These are phyloP conservation scores for Yarrowia hollandica DNA, from an alignment of 805 yeast genomes.

Conservation along the genomic window DNA sequence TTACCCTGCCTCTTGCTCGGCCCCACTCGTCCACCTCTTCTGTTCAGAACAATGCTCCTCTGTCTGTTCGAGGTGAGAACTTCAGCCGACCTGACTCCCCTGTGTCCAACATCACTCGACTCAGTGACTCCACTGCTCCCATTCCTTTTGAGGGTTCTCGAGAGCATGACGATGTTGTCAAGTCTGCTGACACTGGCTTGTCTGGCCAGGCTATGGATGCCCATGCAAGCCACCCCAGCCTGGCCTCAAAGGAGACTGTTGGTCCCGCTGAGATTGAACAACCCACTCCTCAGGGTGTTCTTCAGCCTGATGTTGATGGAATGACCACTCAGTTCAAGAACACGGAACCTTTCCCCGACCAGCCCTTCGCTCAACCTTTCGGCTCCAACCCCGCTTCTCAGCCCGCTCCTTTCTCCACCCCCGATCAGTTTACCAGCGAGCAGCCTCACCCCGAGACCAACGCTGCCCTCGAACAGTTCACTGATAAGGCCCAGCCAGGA, in stretches of 20 bases:
- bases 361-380: constrained; percentile 11
- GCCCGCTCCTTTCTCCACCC: constrained; percentile 35
- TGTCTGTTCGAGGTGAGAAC: constrained; percentile 75
- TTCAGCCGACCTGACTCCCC: constrained; percentile 47
- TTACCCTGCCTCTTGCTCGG: constrained; percentile 53
- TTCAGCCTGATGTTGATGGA: constrained; percentile 4
- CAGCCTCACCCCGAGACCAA: constrained; percentile 27
- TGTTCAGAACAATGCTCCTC: constrained; percentile 88
- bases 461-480: constrained; percentile 34
- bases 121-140: constrained; percentile 26
- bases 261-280: not conserved
- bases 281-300: not conserved
- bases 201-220: not conserved
- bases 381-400: constrained; percentile 41
- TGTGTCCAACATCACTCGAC: constrained; percentile 30
- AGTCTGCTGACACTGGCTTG: not conserved
- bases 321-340: constrained; percentile 1
- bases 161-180: constrained; percentile 24
- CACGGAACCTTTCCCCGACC: constrained; percentile 8
- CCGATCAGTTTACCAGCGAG: constrained; percentile 6
- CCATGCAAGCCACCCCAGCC: not conserved
- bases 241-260: constrained; percentile 21
- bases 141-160: constrained; percentile 26
- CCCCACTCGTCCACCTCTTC: constrained; percentile 86
- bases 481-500: constrained; percentile 27